These are phyloP conservation scores for Septoria petroselini DNA, from an alignment of 2,329 filamentous ascomycete species.

Conservation along the genomic window DNA sequence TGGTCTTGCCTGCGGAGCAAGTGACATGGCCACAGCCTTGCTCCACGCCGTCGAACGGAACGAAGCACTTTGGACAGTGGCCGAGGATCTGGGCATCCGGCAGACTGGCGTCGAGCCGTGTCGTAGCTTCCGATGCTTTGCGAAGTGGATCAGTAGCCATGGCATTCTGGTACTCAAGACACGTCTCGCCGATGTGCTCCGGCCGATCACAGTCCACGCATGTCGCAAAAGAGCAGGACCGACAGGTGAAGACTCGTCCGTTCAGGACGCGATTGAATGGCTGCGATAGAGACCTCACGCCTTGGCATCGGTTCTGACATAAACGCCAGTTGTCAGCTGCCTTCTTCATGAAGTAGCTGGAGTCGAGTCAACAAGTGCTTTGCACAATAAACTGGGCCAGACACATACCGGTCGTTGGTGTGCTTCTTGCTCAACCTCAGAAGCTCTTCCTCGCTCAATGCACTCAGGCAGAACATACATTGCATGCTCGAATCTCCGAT, in stretches of 20 bases:
- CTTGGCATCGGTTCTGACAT: constrained; percentile 20
- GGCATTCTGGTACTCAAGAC: not conserved
- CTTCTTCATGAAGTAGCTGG: constrained; percentile 6
- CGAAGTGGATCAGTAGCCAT: not conserved
- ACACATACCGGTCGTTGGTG: not conserved
- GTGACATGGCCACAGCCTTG: constrained; percentile 12
- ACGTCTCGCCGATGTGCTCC: constrained; percentile 15
- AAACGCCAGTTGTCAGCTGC: not conserved
- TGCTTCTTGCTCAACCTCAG: constrained; percentile 2
- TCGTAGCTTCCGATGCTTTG: not conserved
- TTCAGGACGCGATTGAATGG: constrained; percentile 12
- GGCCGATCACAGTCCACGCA: constrained; percentile 22
- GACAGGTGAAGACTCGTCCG: constrained; percentile 24
- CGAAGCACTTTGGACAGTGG: constrained; percentile 8
- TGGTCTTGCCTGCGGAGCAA: not conserved
- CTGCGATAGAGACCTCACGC: not conserved
- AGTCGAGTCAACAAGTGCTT: not conserved
- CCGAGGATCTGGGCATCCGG: not conserved
- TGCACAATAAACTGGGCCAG: not conserved
- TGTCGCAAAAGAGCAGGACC: constrained; percentile 10
- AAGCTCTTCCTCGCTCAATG: not conserved
- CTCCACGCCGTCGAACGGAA: not conserved
- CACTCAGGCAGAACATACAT: constrained; percentile 22
- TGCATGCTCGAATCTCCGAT: constrained; percentile 6
- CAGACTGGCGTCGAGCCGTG: not conserved